Conservation (phyloP, 257 asterid genomes). For the Cinchona pubescens region DNA sequence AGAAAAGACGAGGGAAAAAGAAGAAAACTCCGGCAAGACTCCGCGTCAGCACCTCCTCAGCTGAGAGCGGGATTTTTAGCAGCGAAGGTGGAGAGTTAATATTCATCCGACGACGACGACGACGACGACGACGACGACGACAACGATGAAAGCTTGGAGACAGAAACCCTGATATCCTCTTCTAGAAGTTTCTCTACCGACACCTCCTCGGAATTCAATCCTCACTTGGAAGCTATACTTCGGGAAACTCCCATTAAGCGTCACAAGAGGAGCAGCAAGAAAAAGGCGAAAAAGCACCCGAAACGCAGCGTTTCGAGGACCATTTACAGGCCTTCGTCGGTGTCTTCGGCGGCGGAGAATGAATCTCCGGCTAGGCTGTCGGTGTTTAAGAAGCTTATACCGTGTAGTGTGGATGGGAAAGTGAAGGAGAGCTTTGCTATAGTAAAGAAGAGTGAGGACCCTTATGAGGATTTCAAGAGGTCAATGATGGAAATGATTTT, state of each 20-base stretch:
- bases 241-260: constrained; percentile 21
- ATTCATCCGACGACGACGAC: constrained; percentile 2
- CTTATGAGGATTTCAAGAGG: constrained; percentile 74
- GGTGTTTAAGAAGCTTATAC: constrained; percentile 62
- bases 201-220: constrained; percentile 35
- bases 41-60: constrained; percentile 56
- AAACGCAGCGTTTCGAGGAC: neutral
- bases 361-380: constrained; percentile 70
- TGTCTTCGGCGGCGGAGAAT: constrained; percentile 27
- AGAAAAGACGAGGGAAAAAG: constrained; percentile 34
- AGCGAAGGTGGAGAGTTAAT: constrained; percentile 15
- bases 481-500: constrained; percentile 91
- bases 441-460: constrained; percentile 75
- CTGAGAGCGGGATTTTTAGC: constrained; percentile 55
- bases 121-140: constrained; percentile 6
- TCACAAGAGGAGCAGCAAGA: constrained; percentile 20
- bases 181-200: constrained; percentile 34
- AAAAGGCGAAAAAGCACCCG: constrained; percentile 1
- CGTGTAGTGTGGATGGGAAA: constrained; percentile 65
- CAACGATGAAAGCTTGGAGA: constrained; percentile 22
- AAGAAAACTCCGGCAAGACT: constrained; percentile 25
- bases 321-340: constrained; percentile 18
- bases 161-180: constrained; percentile 37
- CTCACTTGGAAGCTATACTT: constrained; percentile 29
- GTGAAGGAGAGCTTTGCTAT: constrained; percentile 89